Base-by-base conservation (phyloP, 202 grass and related monocot genomes). In the Setaria italica region DNA sequence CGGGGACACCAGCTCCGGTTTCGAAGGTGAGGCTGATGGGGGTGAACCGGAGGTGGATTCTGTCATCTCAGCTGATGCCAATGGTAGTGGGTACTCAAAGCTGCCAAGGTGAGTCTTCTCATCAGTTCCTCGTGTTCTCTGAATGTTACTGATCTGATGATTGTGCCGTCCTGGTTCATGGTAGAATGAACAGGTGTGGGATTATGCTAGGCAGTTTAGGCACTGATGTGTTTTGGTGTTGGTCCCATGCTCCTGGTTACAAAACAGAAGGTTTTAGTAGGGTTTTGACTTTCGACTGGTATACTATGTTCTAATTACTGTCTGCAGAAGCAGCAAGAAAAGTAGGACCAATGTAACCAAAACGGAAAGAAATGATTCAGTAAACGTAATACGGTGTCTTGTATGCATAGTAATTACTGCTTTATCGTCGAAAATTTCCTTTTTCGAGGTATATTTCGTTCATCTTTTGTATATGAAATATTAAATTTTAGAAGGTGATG, bases 21-120 rank as follows among this genome's bases (percentile, higher is more conserved):
- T 89, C 17, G 83, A 80, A 49, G 80, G 82, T 64, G 90, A 91
- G 55, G 74, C 33, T 11, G 90, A 84, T 13, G 65, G n/a, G 62
- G 86, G 84, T 42, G 87, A 91, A 49, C 82, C 39, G 1, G 96
- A 98, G 80, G 93, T 91, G 74, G 84, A 89, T 76, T 99, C 92
- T 6, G 90, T 67, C 21, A 80, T 92, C 90, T 42, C 29, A 11
- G 77, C 43, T 68, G 48, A n/a, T 67, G 51, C 37, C 67, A 56
- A 91, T 86, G 86, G 78, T 7, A 68, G 65, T 56, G 64, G 54
- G 35, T 65, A 80, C 62, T 74, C 57, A 0, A 82, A 55, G 49
- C 30, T 48, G 20, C 91, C 88, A 76, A 94, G 85, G 97, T 94
- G 88, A 86, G 93, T 48, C 11, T 80, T 41, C 39, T 6, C 37